Base-by-base conservation (phyloP, 768 basidiomycete species). In the Gloeophyllum trabeum region DNA sequence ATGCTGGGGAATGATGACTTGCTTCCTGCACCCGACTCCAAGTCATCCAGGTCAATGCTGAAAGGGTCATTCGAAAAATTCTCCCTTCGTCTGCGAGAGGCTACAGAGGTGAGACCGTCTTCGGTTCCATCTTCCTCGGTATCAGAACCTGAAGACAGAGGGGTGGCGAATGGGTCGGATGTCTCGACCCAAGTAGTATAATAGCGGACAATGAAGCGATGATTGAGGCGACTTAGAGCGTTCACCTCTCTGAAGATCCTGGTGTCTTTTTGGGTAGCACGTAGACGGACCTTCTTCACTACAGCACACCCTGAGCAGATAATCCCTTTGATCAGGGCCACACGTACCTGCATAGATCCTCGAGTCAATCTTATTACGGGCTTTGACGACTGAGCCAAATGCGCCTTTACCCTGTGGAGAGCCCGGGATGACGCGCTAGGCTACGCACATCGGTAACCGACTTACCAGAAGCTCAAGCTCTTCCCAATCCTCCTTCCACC, bases 401-500 rank as follows among this genome's bases (percentile, higher is more conserved):
- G 76, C 89, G 0, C 92, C 92, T 54, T 82, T 82, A 0, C 91
- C 91, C 85, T 90, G 47, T 2, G 25, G 7, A 34, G 6, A 23
- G 12, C 44, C 18, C 18, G 41, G 13, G 41, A 43, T n/a, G 48
- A 30, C 10, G 10, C 28, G 16, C 16, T 10, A 10, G 36, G 7
- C 10, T 10, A 10, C 36, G 20, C 36, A 37, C 7, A 37, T 10
- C 24, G 19, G 26, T 7, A 16, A 52, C 69, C 25, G 25, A 39
- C 52, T 39, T 52, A 81, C 89, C 53, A 94, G 54, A 24, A 90
- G 66, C 54, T 94, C 92, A 6, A 96, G 63, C 55, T 94, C 91
- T 53, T 93, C 89, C 79, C 88, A 97, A 51, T 97, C 92, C 42
- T 88, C 82, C 52, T 87, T 85, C 78, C 90, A 97, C 45, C 92